phyloP scores from a whole-genome alignment of 1,284 basidiomycete species.

The Tilletia walkeri region DNA sequence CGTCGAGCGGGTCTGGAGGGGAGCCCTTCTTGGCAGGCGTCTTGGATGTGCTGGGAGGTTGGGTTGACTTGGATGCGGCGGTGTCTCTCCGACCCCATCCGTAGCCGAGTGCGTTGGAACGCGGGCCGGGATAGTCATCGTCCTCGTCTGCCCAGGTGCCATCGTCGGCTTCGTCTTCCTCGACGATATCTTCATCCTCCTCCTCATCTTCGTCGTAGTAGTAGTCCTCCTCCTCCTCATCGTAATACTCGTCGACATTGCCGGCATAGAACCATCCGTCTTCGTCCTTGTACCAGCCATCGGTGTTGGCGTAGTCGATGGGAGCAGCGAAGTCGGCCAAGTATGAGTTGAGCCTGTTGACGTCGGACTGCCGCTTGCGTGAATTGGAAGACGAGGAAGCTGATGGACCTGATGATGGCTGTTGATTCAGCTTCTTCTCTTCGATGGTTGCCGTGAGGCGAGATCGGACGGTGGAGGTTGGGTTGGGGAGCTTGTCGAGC shows the following conservation, averaged over 20 bases:
- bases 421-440: not conserved
- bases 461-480: not conserved
- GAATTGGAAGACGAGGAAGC: not conserved
- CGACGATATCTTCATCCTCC: not conserved
- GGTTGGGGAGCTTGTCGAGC: not conserved
- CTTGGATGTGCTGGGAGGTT: not conserved
- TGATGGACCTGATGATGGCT: not conserved
- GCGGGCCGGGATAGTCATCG: not conserved
- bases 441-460: not conserved
- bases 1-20: constrained; percentile 2
- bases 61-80: not conserved
- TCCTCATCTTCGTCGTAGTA: not conserved
- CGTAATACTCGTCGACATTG: not conserved
- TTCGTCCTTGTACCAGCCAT: not conserved
- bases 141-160: not conserved
- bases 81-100: not conserved
- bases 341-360: not conserved
- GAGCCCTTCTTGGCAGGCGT: not conserved
- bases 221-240: not conserved
- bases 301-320: not conserved
- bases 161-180: not conserved
- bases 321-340: not conserved
- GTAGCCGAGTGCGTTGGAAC: not conserved
- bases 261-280: not conserved
- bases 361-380: not conserved